Base-by-base conservation (phyloP, 2,329 filamentous ascomycete genomes). In the Cytospora chrysosperma region DNA sequence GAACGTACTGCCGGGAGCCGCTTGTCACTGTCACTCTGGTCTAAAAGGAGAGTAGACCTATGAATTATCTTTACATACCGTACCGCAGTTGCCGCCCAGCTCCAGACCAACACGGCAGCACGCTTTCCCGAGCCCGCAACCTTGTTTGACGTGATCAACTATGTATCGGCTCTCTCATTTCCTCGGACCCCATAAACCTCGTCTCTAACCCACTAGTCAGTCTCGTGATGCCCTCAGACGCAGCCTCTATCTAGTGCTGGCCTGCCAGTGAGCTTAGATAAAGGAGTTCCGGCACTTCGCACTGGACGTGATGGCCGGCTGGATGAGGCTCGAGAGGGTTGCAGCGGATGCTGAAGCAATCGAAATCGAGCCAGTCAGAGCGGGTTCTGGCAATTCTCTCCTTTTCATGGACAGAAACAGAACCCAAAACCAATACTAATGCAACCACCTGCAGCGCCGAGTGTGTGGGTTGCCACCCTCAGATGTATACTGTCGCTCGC, bases 381-480 rank as follows among this genome's bases (percentile, higher is more conserved):
- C 52, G 26, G 55, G 47, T 28, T 9, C 10, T 53, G 34, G 52
- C 51, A 32, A 28, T 17, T 32, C 7, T 51, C 60, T 55, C 60
- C 60, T 65, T 47, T 63, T 32, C 43, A 59, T 43, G 13, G 55
- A 27, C 60, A 63, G 60, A 50, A 58, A 34, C 30, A 32, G 30
- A 32, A 32, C 8, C 34, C 53, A 53, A 53, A 43, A 52, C 49
- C 17, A 32, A 32, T 37, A 21, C 21, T 43, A 3, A 24, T 43
- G 34, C 60, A 53, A 26, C 43, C 27, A 28, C 27, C 49, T 27
- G 24, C 30, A 57, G 49, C 55, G 52, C 52, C 24, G 34, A 53
- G 59, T 43, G 63, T 64, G n/a, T 53, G 37, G 55, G 61, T 32
- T 62, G 55, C 34, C 58, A 61, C 62, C 59, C 59, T 65, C n/a